phyloP scores from a whole-genome alignment of 1,139 yeast genomes.

The Pichia sp. region DNA sequence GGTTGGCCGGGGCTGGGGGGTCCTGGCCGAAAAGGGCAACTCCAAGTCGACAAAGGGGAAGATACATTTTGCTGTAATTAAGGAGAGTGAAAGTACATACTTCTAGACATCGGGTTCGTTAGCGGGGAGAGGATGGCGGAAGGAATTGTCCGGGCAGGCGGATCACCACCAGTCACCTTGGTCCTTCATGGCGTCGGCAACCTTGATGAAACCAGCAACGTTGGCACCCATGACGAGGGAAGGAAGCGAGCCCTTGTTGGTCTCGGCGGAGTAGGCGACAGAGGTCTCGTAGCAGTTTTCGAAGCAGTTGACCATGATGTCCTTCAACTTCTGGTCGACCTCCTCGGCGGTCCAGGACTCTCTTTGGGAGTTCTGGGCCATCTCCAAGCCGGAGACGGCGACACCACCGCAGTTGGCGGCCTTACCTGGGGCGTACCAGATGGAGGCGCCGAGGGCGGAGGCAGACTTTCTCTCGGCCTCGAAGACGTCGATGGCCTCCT shows the following conservation, averaged over 20 bases:
- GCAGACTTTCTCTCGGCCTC: slow-evolving; percentile 74
- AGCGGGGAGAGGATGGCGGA: background rate
- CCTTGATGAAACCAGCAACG: slow-evolving; percentile 98
- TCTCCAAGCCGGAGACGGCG: slow-evolving; percentile 96
- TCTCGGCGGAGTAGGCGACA: slow-evolving; percentile 67
- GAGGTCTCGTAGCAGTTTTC: slow-evolving; percentile 90
- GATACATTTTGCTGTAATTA: too few species aligned
- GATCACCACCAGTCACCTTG: slow-evolving; percentile 68
- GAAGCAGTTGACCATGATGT: slow-evolving; percentile 91
- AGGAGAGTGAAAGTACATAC: background rate
- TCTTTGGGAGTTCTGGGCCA: slow-evolving; percentile 99
- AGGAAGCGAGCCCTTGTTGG: slow-evolving; percentile 64
- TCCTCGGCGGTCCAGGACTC: slow-evolving; percentile 82
- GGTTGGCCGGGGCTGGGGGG: too few species aligned
- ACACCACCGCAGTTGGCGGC: slow-evolving; percentile 99
- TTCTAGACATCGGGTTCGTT: background rate
- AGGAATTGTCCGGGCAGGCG: background rate
- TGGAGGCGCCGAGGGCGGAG: slow-evolving; percentile 43
- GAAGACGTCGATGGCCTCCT: slow-evolving; percentile 91
- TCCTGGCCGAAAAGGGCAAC: too few species aligned
- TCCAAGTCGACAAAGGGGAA: too few species aligned
- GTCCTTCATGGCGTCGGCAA: slow-evolving; percentile 96
- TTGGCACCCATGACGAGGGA: slow-evolving; percentile 97
- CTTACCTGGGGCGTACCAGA: slow-evolving; percentile 99
- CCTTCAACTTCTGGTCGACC: slow-evolving; percentile 82